Evolutionary conservation across 805 yeast species (phyloP).

Genomic region (Saccharomycopsis vini): DNA sequence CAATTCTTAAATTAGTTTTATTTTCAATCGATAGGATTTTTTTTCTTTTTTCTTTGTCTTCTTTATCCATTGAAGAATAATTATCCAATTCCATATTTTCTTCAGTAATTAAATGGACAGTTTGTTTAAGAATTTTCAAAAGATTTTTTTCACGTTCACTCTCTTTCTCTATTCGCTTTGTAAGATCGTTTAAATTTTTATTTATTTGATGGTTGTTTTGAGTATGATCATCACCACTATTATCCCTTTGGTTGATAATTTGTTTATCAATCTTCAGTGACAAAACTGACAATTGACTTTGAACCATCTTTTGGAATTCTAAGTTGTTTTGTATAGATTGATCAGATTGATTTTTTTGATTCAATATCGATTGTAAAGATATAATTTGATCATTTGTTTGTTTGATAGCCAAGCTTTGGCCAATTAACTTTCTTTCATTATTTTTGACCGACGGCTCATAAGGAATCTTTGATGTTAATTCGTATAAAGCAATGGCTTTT

Average conservation of each 20-base stretch:
- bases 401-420: neutral
- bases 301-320: neutral
- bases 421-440: neutral
- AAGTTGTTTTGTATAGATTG: neutral
- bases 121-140: neutral
- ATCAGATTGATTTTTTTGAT: neutral
- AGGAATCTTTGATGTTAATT: neutral
- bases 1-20: slow-evolving; percentile 1
- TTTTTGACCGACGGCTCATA: neutral
- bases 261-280: neutral
- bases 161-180: neutral
- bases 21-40: neutral
- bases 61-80: neutral
- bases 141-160: neutral
- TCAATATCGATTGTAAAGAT: neutral
- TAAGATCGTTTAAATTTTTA: no score
- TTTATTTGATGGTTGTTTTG: no score
- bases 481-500: neutral
- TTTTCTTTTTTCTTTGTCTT: neutral
- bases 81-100: neutral
- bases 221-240: no score
- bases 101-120: neutral
- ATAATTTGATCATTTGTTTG: neutral
- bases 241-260: neutral
- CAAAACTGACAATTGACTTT: neutral